Conservation (phyloP, 768 basidiomycete genomes). For the Auriscalpium vulgare region DNA sequence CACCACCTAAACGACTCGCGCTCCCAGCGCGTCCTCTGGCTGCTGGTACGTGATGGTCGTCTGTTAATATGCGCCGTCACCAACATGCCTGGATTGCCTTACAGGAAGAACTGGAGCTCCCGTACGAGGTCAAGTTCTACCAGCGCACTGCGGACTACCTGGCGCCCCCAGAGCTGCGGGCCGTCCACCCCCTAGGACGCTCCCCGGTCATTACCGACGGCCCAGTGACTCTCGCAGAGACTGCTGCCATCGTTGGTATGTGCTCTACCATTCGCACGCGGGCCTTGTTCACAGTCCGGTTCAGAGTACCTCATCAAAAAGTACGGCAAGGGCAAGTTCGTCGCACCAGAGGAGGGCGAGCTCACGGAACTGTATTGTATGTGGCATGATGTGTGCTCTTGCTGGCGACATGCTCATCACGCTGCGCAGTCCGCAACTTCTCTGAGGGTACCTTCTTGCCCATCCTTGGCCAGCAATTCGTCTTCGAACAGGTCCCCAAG, state of each 20-base stretch:
- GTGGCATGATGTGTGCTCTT: not conserved
- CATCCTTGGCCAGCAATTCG: constrained; percentile 22
- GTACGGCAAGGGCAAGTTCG: constrained; percentile 22
- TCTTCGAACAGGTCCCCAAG: constrained; percentile 23
- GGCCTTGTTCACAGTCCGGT: not conserved
- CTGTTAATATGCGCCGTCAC: not conserved
- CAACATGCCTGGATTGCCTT: not conserved
- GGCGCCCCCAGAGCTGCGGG: constrained; percentile 25
- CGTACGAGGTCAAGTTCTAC: constrained; percentile 29
- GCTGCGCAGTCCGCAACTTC: constrained; percentile 22
- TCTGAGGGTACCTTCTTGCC: constrained; percentile 30
- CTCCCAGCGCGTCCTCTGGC: constrained; percentile 43
- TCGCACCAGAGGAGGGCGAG: constrained; percentile 18
- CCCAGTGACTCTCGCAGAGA: constrained; percentile 29
- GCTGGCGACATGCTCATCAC: not conserved
- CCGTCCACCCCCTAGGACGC: constrained; percentile 28
- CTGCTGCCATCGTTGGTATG: constrained; percentile 29
- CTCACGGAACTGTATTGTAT: constrained; percentile 24
- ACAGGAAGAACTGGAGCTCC: constrained; percentile 40
- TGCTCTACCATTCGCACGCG: not conserved
- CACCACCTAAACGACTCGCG: constrained; percentile 42
- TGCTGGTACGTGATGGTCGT: constrained; percentile 23
- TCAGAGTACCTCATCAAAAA: constrained; percentile 30
- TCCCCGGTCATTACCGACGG: constrained; percentile 33
- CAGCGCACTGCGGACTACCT: constrained; percentile 16